Base-by-base conservation (phyloP, 1,284 basidiomycete species). In the Entoloma clypeatum region DNA sequence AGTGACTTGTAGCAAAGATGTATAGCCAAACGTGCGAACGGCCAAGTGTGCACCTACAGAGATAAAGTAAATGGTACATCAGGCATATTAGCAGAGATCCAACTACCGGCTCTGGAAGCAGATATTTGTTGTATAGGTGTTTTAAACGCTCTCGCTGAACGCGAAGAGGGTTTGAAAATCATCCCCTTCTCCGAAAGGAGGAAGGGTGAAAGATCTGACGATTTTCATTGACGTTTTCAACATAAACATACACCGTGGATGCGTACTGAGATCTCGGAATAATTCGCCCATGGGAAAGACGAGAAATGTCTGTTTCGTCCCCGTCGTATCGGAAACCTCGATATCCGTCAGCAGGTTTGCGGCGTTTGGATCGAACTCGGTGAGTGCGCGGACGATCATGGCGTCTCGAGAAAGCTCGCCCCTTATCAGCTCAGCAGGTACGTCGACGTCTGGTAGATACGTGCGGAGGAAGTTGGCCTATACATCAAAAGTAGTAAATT, bases 381-480 rank as follows among this genome's bases (percentile, higher is more conserved):
- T 49, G 7, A 72, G 54, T 9, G 58, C 49, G n/a, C 55, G 58
- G 21, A 53, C 45, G 30, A 63, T 41, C 25, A 54, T 60, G 8
- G 65, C 62, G 33, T 81, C 77, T 34, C 65, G 62, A 17, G 64
- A 58, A 10, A 86, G 60, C 44, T 77, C 67, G 14, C 75, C 70
- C 36, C 74, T 61, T 32, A 88, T 69, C 18, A 88, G 60, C 19
- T 85, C 78, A 21, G 72, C 61, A 5, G 82, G 64, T 22, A 88
- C 66, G 45, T 86, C 81, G n/a, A 81, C 68, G 47, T 88, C 84
- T 2, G 86, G 82, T 45, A 81, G 71, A 58, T 74, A 72, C 10
- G 75, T 77, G 34, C 81, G 74, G 33, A 88, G 62, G 51, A 84
- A 86, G 42, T 79, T 75, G 7, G 81, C 72, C 86, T 87, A 45